These are phyloP conservation scores for Adansonia madagascariensis DNA, from an alignment of 441 rosid species.

Conservation along the genomic window DNA sequence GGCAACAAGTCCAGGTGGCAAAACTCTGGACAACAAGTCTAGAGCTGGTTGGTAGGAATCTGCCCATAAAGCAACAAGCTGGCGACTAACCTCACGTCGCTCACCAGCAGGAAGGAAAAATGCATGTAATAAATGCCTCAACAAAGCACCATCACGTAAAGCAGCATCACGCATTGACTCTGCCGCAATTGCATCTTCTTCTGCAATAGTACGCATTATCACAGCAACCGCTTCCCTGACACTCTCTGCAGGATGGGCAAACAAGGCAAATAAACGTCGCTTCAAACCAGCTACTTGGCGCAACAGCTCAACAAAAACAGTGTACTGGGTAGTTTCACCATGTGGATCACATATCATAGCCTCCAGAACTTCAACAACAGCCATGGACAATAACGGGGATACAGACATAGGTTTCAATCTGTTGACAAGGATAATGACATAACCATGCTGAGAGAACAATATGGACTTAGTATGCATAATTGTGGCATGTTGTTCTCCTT, in stretches of 20 bases:
- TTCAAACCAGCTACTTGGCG: conserved; percentile 97
- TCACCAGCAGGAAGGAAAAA: conserved; percentile 91
- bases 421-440: conserved; percentile 79
- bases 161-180: conserved; percentile 99
- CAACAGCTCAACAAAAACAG: conserved; percentile 97
- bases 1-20: conserved; percentile 99
- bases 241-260: conserved; percentile 99
- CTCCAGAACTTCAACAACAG: conserved; percentile 98
- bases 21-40: conserved; percentile 83
- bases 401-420: conserved; percentile 95
- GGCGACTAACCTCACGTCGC: conserved; percentile 95
- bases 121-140: conserved; percentile 96
- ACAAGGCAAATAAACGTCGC: conserved; percentile 93
- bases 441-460: conserved; percentile 80
- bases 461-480: conserved; percentile 97
- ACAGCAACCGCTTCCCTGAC: conserved; percentile 98
- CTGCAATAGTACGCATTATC: conserved; percentile 99
- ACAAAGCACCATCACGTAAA: conserved; percentile 96
- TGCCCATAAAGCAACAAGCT: conserved; percentile 99
- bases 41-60: conserved; percentile 99
- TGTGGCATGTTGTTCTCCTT: conserved; percentile 95
- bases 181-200: conserved; percentile 99
- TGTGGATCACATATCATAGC: conserved; percentile 99
- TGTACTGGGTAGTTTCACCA: conserved; percentile 95
- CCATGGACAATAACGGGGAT: conserved; percentile 95